Base-by-base conservation (phyloP, 2,329 filamentous ascomycete genomes). In the Penicillium sp. region DNA sequence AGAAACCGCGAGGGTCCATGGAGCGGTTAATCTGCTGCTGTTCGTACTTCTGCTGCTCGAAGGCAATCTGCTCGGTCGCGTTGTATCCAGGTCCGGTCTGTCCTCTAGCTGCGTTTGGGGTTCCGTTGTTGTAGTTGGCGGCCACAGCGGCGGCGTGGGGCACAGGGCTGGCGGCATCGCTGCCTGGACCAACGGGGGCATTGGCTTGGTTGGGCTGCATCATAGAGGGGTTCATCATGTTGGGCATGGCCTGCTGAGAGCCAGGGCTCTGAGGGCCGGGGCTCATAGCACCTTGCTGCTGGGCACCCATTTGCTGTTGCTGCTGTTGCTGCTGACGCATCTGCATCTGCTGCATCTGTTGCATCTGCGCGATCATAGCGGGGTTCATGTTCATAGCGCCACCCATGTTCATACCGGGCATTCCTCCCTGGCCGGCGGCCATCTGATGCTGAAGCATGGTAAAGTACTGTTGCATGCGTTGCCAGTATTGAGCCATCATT, bases 401-500 rank as follows among this genome's bases (percentile, higher is more conserved):
- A 23, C 77, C 79, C 87, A 93, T 93, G 23, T 70, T 78, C 79
- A 81, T 80, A n/a, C 67, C 60, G 7, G 49, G 74, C 70, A 77
- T 75, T 55, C 70, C 73, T 52, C 76, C 75, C 67, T 79, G 77
- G 63, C 73, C 69, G 56, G 78, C 75, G 49, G 88, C 89, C 84
- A 96, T 91, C 72, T 94, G 89, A 69, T 93, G 90, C 76, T 96
- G 92, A 91, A 96, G 94, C 84, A 96, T 88, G 57, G 88, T 83
- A 75, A 97, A 96, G 77, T 96, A 96, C 73, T 96, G 91, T 76
- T 99, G 94, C 93, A 99, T 97, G 48, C 93, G 87, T 75, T 96
- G 91, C 86, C 94, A 96, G 78, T 97, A 97, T 74, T 97, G 93
- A 2, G 94, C 94, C 92, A 97, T 97, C 81, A 96, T 88, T 70